Evolutionary conservation across 805 yeast genomes (phyloP).

Genomic region (Ogataea degrootiae): DNA sequence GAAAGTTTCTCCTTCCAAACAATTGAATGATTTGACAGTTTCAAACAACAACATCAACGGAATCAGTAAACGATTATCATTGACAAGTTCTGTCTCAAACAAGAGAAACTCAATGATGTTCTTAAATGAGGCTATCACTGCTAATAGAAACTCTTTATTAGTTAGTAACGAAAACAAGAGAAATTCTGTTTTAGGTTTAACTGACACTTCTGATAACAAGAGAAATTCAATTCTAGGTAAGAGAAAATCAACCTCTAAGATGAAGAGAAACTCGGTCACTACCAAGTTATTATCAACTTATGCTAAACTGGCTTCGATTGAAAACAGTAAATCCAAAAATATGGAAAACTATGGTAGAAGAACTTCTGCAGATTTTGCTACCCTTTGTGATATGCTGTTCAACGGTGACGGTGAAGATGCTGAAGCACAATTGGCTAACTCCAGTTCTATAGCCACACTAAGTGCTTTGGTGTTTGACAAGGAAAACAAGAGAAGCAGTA

Average conservation of each 20-base stretch:
- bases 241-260: slow-evolving; percentile 21
- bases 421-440: slow-evolving; percentile 13
- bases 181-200: not conserved
- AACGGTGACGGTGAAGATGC: slow-evolving; percentile 50
- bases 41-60: too few relatives aligned
- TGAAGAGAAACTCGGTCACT: slow-evolving; percentile 67
- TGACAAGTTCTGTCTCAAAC: slow-evolving; percentile 8
- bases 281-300: slow-evolving; percentile 66
- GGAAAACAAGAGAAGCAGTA: slow-evolving; percentile 9
- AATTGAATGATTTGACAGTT: not conserved
- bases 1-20: slow-evolving; percentile 3
- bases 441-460: slow-evolving; percentile 46
- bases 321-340: slow-evolving; percentile 60
- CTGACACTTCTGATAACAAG: slow-evolving; percentile 4
- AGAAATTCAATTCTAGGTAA: slow-evolving; percentile 20
- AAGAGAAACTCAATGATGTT: slow-evolving; percentile 35
- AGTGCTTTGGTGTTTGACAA: slow-evolving; percentile 41
- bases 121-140: slow-evolving; percentile 4
- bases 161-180: too few relatives aligned
- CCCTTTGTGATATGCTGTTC: slow-evolving; percentile 71
- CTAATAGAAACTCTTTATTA: not conserved
- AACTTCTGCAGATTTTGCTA: slow-evolving; percentile 74
- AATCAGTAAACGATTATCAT: slow-evolving; percentile 6
- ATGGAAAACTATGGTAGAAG: slow-evolving; percentile 70
- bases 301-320: slow-evolving; percentile 55